phyloP scores from a whole-genome alignment of 2,329 filamentous ascomycete genomes.

The Xylogone sp. region DNA sequence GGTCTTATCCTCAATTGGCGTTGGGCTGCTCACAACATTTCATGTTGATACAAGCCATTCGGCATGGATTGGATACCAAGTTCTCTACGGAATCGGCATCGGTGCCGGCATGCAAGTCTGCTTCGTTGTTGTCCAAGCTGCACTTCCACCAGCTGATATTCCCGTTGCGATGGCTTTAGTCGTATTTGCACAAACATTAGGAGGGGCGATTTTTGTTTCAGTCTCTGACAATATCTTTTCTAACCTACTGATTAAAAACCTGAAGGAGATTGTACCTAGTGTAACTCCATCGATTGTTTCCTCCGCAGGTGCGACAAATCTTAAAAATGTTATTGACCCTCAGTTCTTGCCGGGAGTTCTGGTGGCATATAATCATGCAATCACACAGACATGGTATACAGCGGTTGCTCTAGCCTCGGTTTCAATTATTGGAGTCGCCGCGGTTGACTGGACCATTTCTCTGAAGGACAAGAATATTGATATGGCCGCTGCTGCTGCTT shows the following conservation, averaged over 20 bases:
- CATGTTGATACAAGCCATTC: constrained; percentile 37
- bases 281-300: constrained; percentile 43
- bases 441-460: constrained; percentile 12
- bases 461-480: no score
- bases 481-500: no score
- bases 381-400: constrained; percentile 48
- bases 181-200: constrained; percentile 14
- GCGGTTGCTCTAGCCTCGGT: constrained; percentile 49
- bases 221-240: constrained; percentile 20
- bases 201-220: constrained; percentile 29
- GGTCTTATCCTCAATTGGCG: constrained; percentile 28
- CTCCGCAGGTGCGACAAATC: constrained; percentile 47
- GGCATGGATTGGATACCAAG: constrained; percentile 23
- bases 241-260: constrained; percentile 46
- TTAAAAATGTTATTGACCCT: constrained; percentile 39
- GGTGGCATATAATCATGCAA: constrained; percentile 46
- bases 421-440: constrained; percentile 47
- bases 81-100: constrained; percentile 11
- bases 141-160: constrained; percentile 15
- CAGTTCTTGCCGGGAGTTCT: constrained; percentile 41
- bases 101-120: constrained; percentile 14
- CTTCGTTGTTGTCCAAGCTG: constrained; percentile 15
- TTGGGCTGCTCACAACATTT: constrained; percentile 52
- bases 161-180: constrained; percentile 15
- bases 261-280: constrained; percentile 37